A percentile compares a stretch with the other conserved stretches of the same genome.
Conservation (phyloP, 441 rosid genomes). For the Jatropha multifida region DNA sequence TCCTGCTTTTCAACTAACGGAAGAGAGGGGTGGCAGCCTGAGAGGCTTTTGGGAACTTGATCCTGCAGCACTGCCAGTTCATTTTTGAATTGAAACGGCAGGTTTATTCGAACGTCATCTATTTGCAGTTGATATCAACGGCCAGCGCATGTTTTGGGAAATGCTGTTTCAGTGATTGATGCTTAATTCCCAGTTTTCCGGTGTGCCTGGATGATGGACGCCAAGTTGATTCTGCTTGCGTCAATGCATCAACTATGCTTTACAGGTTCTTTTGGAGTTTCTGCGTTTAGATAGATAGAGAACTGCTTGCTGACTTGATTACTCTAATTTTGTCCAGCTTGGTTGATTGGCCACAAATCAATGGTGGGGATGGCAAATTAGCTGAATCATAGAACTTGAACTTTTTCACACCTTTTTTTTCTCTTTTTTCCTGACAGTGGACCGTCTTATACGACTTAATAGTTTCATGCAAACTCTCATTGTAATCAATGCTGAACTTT, state of each 20-base stretch:
- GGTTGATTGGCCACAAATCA: not conserved
- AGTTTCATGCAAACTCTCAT: slow-evolving; percentile 10
- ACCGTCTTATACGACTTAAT: not conserved
- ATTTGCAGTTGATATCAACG: not conserved
- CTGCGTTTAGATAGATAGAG: not conserved
- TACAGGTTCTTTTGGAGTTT: not conserved
- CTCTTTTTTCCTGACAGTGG: not conserved
- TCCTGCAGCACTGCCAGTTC: slow-evolving; percentile 50
- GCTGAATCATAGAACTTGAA: slow-evolving; percentile 7
- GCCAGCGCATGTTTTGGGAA: not conserved
- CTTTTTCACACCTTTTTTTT: not conserved
- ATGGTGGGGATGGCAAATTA: not conserved
- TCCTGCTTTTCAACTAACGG: slow-evolving; percentile 58
- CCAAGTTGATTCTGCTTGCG: not conserved
- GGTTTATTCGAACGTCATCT: not conserved
- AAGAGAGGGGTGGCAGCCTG: slow-evolving; percentile 55
- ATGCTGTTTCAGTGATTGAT: not conserved
- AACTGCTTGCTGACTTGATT: not conserved
- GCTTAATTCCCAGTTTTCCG: not conserved
- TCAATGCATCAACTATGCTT: not conserved
- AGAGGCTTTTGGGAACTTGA: slow-evolving; percentile 70
- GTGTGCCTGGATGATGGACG: not conserved
- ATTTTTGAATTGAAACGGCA: slow-evolving; percentile 9
- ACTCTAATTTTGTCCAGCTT: not conserved
- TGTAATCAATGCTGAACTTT: not conserved